Evolutionary conservation across 371 early-diverging fungal genomes (phyloP).

Genomic region (Dentiscutata heterogama): DNA sequence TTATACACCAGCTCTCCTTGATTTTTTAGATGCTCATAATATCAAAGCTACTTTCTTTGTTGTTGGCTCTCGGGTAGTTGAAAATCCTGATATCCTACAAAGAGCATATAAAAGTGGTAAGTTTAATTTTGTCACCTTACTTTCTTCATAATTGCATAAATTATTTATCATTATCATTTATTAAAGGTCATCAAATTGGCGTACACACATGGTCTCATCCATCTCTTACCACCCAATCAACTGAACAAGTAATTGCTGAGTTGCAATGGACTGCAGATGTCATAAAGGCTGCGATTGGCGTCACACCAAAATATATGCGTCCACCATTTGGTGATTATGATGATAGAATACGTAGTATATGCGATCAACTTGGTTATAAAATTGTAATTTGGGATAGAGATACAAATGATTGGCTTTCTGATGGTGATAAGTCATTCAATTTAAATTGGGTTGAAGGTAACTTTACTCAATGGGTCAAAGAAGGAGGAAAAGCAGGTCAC

Average conservation of each 20-base stretch:
- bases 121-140: no score
- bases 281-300: slow-evolving; percentile 71
- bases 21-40: no score
- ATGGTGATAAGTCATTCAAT: background rate
- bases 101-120: no score
- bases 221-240: slow-evolving; percentile 68
- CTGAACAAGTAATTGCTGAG: slow-evolving; percentile 78
- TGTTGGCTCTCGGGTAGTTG: no score
- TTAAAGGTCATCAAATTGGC: slow-evolving; percentile 54
- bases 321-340: slow-evolving; percentile 78
- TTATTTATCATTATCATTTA: background rate
- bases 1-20: no score
- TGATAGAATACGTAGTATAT: slow-evolving; percentile 72
- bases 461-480: slow-evolving; percentile 26
- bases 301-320: slow-evolving; percentile 60
- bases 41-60: no score
- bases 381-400: slow-evolving; percentile 58
- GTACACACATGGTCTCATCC: slow-evolving; percentile 71
- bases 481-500: slow-evolving; percentile 36
- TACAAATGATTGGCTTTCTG: slow-evolving; percentile 49
- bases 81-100: no score
- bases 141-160: background rate
- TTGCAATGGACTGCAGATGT: slow-evolving; percentile 77
- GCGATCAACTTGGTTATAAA: slow-evolving; percentile 65
- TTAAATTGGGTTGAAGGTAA: background rate